These are phyloP conservation scores for Bolboschoenus planiculmis DNA, from an alignment of 176 grass and related monocot genomes.

Conservation along the genomic window DNA sequence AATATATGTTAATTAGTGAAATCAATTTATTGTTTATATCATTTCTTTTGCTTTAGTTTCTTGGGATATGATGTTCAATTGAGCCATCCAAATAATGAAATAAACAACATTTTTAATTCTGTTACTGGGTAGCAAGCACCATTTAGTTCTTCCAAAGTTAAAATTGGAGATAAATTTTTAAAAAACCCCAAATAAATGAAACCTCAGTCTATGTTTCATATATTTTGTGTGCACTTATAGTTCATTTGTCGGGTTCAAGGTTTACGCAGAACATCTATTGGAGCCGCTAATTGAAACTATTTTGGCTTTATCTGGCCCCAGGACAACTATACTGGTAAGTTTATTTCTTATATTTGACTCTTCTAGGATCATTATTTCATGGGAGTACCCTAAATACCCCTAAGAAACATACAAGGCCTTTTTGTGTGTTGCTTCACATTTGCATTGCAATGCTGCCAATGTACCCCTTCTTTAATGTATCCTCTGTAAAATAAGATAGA, in stretches of 20 bases:
- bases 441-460: neutral
- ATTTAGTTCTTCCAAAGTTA: neutral
- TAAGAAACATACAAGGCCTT: neutral
- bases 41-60: neutral
- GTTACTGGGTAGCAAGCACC: neutral
- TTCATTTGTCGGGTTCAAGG: constrained; percentile 32
- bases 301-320: constrained; percentile 82
- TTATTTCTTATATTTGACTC: neutral
- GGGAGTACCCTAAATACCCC: neutral
- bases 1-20: neutral
- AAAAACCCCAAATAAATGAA: neutral
- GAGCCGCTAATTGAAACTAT: constrained; percentile 73
- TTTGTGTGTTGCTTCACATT: neutral
- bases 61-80: neutral
- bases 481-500: neutral
- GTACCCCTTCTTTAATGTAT: neutral
- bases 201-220: neutral
- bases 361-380: neutral
- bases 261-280: constrained; percentile 78
- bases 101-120: neutral
- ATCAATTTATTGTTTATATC: neutral
- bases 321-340: constrained; percentile 60
- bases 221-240: neutral
- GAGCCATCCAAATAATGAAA: neutral
- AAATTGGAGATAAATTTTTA: neutral